These are phyloP conservation scores for Phylloporus sp. DNA, from an alignment of 768 basidiomycete species.

Conservation along the genomic window DNA sequence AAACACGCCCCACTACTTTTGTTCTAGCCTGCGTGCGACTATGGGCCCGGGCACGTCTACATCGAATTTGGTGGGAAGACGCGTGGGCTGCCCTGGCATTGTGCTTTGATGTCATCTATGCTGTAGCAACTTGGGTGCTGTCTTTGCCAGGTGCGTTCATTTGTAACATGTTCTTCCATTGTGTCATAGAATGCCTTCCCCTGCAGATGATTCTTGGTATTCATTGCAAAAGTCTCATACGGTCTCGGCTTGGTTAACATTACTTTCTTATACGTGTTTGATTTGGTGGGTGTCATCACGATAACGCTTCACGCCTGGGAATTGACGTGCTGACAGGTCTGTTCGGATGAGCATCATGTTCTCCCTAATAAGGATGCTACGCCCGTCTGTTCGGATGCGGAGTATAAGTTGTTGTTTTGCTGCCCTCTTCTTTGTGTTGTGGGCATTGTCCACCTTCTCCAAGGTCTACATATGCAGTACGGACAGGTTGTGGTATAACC, in stretches of 20 bases:
- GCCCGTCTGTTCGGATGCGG: not conserved
- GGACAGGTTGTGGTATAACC: conserved; percentile 7
- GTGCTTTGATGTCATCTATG: conserved; percentile 1
- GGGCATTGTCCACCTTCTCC: conserved; percentile 3
- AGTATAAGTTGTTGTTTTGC: not conserved
- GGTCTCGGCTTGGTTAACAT: conserved; percentile 1
- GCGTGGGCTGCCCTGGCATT: conserved; percentile 6
- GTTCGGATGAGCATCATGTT: conserved; percentile 17
- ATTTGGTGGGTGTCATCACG: conserved; percentile 6
- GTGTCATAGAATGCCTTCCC: not conserved
- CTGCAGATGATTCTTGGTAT: conserved; percentile 3
- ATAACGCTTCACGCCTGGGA: too few species aligned
- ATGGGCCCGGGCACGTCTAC: conserved; percentile 6
- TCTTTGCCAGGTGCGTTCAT: conserved; percentile 3
- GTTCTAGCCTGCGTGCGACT: conserved; percentile 4
- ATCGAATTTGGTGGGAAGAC: conserved; percentile 14
- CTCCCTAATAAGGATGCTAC: conserved; percentile 6
- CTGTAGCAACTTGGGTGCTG: conserved; percentile 8
- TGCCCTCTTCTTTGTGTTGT: conserved; percentile 6
- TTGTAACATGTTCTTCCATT: too few species aligned
- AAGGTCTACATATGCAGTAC: conserved; percentile 12
- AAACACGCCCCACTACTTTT: not conserved
- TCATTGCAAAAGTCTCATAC: not conserved
- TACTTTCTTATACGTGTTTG: conserved; percentile 3
- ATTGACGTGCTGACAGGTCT: conserved; percentile 4